Base-by-base conservation (phyloP, 352 stramenopile species). In the Phytophthora cactorum region DNA sequence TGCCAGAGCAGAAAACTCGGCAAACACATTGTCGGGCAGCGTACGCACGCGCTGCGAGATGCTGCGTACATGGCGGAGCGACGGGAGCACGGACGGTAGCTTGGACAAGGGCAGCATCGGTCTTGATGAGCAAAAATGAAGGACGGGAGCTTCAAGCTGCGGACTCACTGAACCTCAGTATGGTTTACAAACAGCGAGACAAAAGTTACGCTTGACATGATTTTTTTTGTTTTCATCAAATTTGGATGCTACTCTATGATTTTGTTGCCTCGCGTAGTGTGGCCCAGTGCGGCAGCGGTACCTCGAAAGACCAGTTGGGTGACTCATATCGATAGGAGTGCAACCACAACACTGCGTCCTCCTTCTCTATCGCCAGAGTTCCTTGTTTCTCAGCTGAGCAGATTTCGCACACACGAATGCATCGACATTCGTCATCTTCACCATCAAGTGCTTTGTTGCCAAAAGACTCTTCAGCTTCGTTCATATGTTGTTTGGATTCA, bases 1-100 rank as follows among this genome's bases (percentile, higher is more conserved):
- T 2, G 93, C 90, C 9, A 98, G 77, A 38, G 83, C 89, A 27
- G 92, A 93, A 64, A 97, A 95, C 74, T 97, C 88, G 10, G 87
- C 87, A 52, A 95, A 97, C 43, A 97, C 89, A 51, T 93, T 95
- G 59, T 82, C 81, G 22, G 85, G 82, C 34, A 95, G 80, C 31
- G 78, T 76, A 9, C 75, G 66, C 47, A 91, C 82, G 54, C 86
- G 82, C 27, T 75, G 77, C 69, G 82, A 92, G 72, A 91, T 91
- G 45, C 46, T 32, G 34, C 82, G 82, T 15, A 36, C 57, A 38
- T 66, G 31, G 38, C 51, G 64, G 12, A 58, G 12, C 22, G 63
- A 51, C 12, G 39, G 52, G 22, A 59, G 36, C 2, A 62, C 6
- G 15, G 29, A 51, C 10, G 54, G 47, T 10, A 66, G 39, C 54